Base-by-base conservation (phyloP, 352 stramenopile species). In the Phytophthora aleatoria region DNA sequence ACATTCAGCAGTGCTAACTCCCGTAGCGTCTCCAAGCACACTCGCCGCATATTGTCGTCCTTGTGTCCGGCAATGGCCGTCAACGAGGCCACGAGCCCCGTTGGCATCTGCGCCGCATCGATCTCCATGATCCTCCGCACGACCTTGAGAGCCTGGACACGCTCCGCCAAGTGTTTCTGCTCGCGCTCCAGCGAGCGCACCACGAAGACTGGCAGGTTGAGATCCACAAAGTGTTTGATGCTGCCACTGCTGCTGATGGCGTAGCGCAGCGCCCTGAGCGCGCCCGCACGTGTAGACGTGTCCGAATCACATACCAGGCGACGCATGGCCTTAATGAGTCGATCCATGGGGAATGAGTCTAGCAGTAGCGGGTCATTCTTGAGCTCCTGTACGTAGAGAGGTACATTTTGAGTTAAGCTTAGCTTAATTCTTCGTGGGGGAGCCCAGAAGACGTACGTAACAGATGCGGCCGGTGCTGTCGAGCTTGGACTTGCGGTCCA, bases 401-500 rank as follows among this genome's bases (percentile, higher is more conserved):
- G 16, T 27, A 65, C 12, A 24, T 5, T 28, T 13, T 39, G 12
- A 13, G 31, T 57, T 48, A 20, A 20, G 20, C 20, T 20, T 20
- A 50, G 24, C 45, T 16, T 13, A 20, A 11, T 30, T 41, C 11
- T n/a, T 5, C 2, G 10, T n/a, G 35, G 35, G 13, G 33, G 15
- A n/a, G 24, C 33, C 16, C 9, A 24, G 39, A 20, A 13, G 20
- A 59, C 83, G 43, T 78, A 91, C 83, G 72, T 94, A 86, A 64
- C 84, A 94, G 45, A 96, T 74, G 13, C 88, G 82, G 3, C 88
- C 88, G 2, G 81, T 90, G 47, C 86, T 94, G 61, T 96, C 88
- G 26, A 96, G 82, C 65, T 96, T 96, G 45, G 88, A 92, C 69
- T 94, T 94, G 59, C 88, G 84, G 57, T 96, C 88, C 45, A 96